A percentile compares a stretch with the other conserved stretches of the same genome.
phyloP scores from a whole-genome alignment of 2,329 filamentous ascomycete genomes.

The Sporothrix inflata region DNA sequence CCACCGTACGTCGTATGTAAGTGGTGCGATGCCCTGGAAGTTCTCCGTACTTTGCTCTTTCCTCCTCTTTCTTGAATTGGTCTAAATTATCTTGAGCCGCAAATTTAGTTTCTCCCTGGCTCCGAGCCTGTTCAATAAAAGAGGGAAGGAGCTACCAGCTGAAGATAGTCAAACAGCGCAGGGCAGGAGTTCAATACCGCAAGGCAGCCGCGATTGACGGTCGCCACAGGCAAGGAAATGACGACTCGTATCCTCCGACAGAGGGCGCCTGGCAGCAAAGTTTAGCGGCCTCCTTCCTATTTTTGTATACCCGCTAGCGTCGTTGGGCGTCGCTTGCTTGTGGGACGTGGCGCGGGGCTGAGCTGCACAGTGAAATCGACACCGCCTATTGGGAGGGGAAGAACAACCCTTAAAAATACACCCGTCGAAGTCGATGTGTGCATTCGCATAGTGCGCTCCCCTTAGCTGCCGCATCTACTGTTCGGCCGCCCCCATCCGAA shows the following conservation, averaged over 20 bases:
- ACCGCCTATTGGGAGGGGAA: not conserved
- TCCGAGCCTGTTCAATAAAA: not conserved
- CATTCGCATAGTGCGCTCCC: not conserved
- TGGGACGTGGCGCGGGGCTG: slow-evolving; percentile 31
- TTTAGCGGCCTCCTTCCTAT: slow-evolving; percentile 26
- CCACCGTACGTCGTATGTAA: not conserved
- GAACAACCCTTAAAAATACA: not conserved
- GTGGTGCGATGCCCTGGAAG: not conserved
- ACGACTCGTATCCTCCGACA: not conserved
- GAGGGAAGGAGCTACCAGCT: not conserved
- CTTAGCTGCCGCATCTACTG: slow-evolving; percentile 13
- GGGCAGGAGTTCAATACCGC: not conserved
- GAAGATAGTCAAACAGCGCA: not conserved
- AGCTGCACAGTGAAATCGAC: slow-evolving; percentile 21
- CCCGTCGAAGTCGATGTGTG: not conserved
- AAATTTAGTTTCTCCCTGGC: not conserved
- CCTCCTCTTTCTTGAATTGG: not conserved
- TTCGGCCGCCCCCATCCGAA: slow-evolving; percentile 29
- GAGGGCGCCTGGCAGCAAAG: slow-evolving; percentile 10
- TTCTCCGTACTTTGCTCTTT: not conserved
- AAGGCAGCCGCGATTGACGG: slow-evolving; percentile 13
- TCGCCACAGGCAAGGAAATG: slow-evolving; percentile 9
- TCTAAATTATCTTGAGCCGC: not conserved
- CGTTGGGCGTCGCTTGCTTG: slow-evolving; percentile 22
- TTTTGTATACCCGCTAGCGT: slow-evolving; percentile 26